Evolutionary conservation across 768 basidiomycete genomes (phyloP).

Genomic region (Sistotremastrum niveocremeum): DNA sequence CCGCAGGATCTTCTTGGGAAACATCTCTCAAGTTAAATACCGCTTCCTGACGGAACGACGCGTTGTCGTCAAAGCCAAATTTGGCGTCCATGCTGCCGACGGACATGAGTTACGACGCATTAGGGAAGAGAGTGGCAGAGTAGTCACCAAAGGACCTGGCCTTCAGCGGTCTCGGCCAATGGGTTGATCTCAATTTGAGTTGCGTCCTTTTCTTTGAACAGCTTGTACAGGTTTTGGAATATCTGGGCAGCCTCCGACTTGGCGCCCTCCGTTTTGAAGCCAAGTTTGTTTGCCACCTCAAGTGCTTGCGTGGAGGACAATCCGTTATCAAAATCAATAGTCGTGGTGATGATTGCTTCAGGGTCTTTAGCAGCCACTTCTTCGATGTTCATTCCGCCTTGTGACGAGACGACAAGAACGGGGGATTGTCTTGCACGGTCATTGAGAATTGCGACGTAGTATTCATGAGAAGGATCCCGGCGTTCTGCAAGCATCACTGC

Average conservation of each 20-base stretch:
- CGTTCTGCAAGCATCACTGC: conserved; percentile 98
- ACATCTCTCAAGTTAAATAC: conserved; percentile 82
- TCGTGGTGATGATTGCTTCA: conserved; percentile 86
- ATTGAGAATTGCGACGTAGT: conserved; percentile 94
- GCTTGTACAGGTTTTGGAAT: conserved; percentile 86
- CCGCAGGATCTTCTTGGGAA: conserved; percentile 91
- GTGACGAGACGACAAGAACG: conserved; percentile 84
- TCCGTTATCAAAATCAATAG: conserved; percentile 75
- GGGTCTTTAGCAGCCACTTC: conserved; percentile 97
- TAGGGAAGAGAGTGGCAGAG: not conserved
- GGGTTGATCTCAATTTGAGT: conserved; percentile 99
- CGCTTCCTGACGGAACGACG: conserved; percentile 92
- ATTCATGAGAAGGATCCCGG: conserved; percentile 87
- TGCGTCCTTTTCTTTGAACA: conserved; percentile 98
- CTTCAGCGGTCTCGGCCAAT: conserved; percentile 83
- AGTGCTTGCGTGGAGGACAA: conserved; percentile 60
- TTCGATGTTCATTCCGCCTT: conserved; percentile 99
- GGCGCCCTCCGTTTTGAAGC: conserved; percentile 60
- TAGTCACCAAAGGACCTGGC: conserved; percentile 80
- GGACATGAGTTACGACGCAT: not conserved
- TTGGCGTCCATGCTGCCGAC: conserved; percentile 92
- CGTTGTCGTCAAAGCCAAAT: conserved; percentile 99
- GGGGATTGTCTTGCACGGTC: conserved; percentile 83
- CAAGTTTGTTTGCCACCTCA: conserved; percentile 76
- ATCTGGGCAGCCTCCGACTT: conserved; percentile 83